These are phyloP conservation scores for Sarcomyxa edulis DNA, from an alignment of 768 basidiomycete species.

Conservation along the genomic window DNA sequence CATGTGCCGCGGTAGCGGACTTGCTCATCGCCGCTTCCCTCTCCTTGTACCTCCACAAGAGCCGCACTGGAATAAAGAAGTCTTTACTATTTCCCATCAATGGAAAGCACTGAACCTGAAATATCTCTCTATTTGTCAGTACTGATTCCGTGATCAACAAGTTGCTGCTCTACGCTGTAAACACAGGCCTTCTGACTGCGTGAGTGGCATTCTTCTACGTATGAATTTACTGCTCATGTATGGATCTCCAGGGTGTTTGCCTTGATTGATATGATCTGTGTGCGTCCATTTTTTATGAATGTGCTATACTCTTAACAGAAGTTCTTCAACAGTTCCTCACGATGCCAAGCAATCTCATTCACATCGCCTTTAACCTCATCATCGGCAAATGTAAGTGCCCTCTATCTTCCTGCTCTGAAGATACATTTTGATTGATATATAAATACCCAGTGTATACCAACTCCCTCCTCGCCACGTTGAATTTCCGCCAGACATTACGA, in stretches of 20 bases:
- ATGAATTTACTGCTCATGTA: background rate
- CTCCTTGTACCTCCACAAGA: constrained; percentile 2
- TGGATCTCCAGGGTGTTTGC: constrained; percentile 2
- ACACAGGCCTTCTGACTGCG: constrained; percentile 3
- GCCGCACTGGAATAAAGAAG: constrained; percentile 1
- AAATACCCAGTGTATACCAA: constrained; percentile 2
- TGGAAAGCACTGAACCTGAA: background rate
- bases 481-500: too few relatives aligned
- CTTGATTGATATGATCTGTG: background rate
- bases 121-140: background rate
- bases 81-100: background rate
- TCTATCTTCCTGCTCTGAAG: background rate
- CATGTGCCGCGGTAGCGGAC: too few relatives aligned
- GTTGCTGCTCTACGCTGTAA: constrained; percentile 2
- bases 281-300: background rate
- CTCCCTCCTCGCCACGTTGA: constrained; percentile 11
- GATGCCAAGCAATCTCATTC: constrained; percentile 2
- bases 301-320: background rate
- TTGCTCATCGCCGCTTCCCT: constrained; percentile 2
- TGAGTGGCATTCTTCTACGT: background rate
- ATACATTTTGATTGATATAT: background rate
- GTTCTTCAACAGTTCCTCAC: background rate
- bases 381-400: constrained; percentile 4
- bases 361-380: constrained; percentile 4
- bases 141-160: constrained; percentile 4